Conservation (phyloP, 495 filamentous ascomycete genomes). For the Penicillium fimorum region DNA sequence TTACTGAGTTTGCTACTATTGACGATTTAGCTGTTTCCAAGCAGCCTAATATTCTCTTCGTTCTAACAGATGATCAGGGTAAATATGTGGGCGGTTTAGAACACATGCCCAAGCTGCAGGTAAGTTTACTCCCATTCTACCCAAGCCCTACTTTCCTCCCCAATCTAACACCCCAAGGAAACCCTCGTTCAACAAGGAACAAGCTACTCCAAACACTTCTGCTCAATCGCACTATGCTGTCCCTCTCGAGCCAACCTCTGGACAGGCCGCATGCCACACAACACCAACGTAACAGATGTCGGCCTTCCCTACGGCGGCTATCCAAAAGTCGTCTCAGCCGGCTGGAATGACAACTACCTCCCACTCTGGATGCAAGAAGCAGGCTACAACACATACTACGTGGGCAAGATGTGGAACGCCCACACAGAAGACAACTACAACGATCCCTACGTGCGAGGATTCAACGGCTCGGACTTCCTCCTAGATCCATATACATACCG, state of each 20-base stretch:
- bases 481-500: constrained; percentile 68
- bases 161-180: constrained; percentile 28
- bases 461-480: constrained; percentile 55
- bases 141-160: not conserved
- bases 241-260: constrained; percentile 51
- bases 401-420: constrained; percentile 66
- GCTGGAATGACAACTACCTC: constrained; percentile 62
- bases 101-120: constrained; percentile 53
- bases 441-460: constrained; percentile 55
- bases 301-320: constrained; percentile 60
- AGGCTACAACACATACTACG: constrained; percentile 69
- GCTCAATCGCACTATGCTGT: constrained; percentile 57
- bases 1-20: constrained; percentile 8
- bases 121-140: constrained; percentile 4
- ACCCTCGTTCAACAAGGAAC: constrained; percentile 19
- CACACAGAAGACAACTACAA: constrained; percentile 58
- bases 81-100: constrained; percentile 56
- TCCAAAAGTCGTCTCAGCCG: constrained; percentile 60
- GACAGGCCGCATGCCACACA: constrained; percentile 33
- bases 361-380: constrained; percentile 66
- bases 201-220: constrained; percentile 49
- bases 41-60: constrained; percentile 58
- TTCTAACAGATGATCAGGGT: constrained; percentile 64
- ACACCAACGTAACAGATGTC: constrained; percentile 64
- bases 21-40: constrained; percentile 19